A percentile compares a stretch with the other conserved stretches of the same genome.
Evolutionary conservation across 2,329 filamentous ascomycete genomes (phyloP).

Genomic region (Pleomassaria siparia): DNA sequence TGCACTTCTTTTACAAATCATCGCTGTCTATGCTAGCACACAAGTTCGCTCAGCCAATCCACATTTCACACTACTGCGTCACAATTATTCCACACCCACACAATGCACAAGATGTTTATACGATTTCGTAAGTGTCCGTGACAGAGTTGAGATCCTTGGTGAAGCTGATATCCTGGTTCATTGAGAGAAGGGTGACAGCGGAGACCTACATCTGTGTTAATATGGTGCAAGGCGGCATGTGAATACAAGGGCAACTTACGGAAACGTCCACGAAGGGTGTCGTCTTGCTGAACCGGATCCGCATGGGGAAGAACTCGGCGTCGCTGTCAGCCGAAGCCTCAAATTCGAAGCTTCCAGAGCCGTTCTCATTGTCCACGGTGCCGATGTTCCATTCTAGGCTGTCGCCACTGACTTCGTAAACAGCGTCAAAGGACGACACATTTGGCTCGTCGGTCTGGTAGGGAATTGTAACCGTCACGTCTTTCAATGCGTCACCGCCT

Average conservation of each 20-base stretch:
- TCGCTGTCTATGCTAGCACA: constrained; percentile 1
- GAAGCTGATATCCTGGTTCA: constrained; percentile 78
- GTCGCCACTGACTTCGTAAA: constrained; percentile 91
- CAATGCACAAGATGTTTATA: constrained; percentile 50
- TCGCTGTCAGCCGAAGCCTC: constrained; percentile 86
- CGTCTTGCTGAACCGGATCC: constrained; percentile 81
- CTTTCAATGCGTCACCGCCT: constrained; percentile 73
- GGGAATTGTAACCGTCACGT: constrained; percentile 86
- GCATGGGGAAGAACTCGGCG: constrained; percentile 98
- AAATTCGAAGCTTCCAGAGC: constrained; percentile 89
- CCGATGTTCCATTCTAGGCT: constrained; percentile 94
- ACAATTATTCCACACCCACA: not conserved
- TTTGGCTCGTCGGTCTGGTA: constrained; percentile 82
- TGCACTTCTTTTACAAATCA: constrained; percentile 2
- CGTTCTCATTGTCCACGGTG: constrained; percentile 77
- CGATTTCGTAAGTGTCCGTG: constrained; percentile 75
- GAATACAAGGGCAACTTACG: constrained; percentile 60
- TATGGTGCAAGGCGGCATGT: not conserved
- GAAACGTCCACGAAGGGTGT: constrained; percentile 89
- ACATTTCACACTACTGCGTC: not conserved
- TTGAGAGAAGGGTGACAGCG: constrained; percentile 70
- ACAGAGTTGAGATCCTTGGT: constrained; percentile 78
- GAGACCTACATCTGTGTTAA: constrained; percentile 57
- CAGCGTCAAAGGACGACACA: constrained; percentile 89
- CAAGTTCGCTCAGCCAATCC: not conserved